phyloP scores from a whole-genome alignment of 495 filamentous ascomycete species.

The Xylaria flabelliformis region DNA sequence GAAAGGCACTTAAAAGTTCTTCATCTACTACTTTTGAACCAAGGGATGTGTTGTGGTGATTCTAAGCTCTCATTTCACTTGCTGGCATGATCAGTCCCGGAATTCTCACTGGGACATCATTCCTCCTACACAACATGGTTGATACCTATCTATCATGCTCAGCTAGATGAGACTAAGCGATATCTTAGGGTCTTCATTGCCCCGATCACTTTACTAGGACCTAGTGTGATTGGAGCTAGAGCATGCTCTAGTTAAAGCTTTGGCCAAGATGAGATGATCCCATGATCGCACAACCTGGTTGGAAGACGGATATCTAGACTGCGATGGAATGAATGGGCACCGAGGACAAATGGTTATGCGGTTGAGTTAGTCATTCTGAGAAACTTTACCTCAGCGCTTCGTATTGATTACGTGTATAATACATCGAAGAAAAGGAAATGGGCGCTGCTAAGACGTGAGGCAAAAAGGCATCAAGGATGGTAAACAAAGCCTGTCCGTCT shows the following conservation, averaged over 20 bases:
- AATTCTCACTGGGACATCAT: neutral
- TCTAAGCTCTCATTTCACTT: neutral
- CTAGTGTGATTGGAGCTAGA: neutral
- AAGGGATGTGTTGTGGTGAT: neutral
- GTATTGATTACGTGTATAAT: slow-evolving; percentile 17
- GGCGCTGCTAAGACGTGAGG: neutral
- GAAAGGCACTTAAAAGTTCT: neutral
- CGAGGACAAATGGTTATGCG: neutral
- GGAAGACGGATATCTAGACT: neutral
- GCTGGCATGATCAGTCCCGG: neutral
- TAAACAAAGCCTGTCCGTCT: neutral
- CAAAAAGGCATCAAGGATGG: neutral
- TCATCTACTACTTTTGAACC: neutral
- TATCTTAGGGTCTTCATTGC: neutral
- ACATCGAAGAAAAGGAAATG: neutral
- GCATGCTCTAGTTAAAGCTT: neutral
- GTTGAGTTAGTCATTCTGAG: neutral
- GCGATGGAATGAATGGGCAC: neutral
- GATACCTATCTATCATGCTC: neutral
- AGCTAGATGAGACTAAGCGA: neutral
- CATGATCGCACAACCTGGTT: neutral
- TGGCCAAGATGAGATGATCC: neutral
- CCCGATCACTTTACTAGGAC: neutral
- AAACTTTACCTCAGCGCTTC: neutral
- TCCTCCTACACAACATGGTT: neutral